A percentile compares a stretch with the other conserved stretches of the same genome.
phyloP scores from a whole-genome alignment of 106 monocot species.

The Dendrobium huoshanense region DNA sequence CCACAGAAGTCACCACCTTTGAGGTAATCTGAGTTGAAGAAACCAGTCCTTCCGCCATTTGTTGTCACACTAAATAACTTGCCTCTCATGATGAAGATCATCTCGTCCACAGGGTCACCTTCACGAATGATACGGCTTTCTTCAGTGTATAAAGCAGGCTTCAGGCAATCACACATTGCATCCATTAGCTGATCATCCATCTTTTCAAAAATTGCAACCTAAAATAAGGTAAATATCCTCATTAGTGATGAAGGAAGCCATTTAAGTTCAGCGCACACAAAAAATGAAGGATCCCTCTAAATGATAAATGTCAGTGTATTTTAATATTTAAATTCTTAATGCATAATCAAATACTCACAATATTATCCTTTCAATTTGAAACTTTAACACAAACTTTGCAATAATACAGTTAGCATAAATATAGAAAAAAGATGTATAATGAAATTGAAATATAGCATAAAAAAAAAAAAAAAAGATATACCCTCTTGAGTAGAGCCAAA shows the following conservation, averaged over 20 bases:
- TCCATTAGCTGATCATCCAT: slow-evolving; percentile 56
- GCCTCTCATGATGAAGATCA: slow-evolving; percentile 66
- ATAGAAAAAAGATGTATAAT: too few species aligned
- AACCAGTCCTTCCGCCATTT: slow-evolving; percentile 63
- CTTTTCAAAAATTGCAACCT: slow-evolving; percentile 57
- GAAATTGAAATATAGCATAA: not conserved
- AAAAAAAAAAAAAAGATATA: slow-evolving; percentile 19
- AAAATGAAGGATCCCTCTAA: too few species aligned
- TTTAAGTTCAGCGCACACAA: not conserved
- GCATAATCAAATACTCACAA: too few species aligned
- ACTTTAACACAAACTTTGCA: too few species aligned
- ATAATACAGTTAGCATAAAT: too few species aligned
- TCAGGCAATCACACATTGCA: slow-evolving; percentile 51
- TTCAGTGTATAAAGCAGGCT: slow-evolving; percentile 50
- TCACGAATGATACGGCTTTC: slow-evolving; percentile 44
- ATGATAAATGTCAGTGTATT: too few species aligned
- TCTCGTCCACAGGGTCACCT: slow-evolving; percentile 53
- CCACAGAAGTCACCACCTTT: slow-evolving; percentile 61
- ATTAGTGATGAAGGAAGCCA: not conserved
- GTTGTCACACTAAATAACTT: slow-evolving; percentile 49
- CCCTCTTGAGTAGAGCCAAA: slow-evolving; percentile 70
- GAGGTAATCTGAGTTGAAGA: slow-evolving; percentile 47
- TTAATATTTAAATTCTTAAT: too few species aligned
- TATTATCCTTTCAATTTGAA: too few species aligned
- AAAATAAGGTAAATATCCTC: not conserved